Evolutionary conservation across 805 yeast genomes (phyloP).

Genomic region (Suhomyces sp.): DNA sequence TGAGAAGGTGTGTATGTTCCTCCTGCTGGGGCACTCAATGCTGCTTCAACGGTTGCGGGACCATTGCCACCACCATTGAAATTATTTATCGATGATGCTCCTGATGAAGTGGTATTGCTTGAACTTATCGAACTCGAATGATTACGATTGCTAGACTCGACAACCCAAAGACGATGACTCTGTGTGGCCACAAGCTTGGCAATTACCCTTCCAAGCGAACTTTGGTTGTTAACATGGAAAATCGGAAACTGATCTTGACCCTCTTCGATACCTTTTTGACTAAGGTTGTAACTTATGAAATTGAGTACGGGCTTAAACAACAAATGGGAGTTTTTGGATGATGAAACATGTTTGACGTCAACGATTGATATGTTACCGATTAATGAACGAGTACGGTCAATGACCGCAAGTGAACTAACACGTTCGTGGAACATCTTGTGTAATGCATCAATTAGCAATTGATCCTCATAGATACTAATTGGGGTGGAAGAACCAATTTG

Average conservation of each 20-base stretch:
- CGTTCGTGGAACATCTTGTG: conserved; percentile 79
- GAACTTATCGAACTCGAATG: conserved; percentile 8
- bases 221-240: conserved; percentile 80
- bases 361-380: conserved; percentile 93
- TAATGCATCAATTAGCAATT: conserved; percentile 81
- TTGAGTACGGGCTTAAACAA: conserved; percentile 82
- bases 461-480: conserved; percentile 83
- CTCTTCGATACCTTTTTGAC: conserved; percentile 85
- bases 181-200: conserved; percentile 95
- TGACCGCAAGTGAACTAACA: conserved; percentile 89
- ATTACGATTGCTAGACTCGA: conserved; percentile 38
- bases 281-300: conserved; percentile 81
- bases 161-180: conserved; percentile 87
- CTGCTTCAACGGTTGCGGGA: conserved; percentile 24
- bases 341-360: conserved; percentile 85
- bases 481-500: conserved; percentile 73
- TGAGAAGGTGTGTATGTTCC: conserved; percentile 12
- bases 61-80: conserved; percentile 2
- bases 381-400: conserved; percentile 71
- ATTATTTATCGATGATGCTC: conserved; percentile 1
- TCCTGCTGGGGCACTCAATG: conserved; percentile 11
- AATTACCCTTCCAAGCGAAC: conserved; percentile 82
- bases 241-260: conserved; percentile 97
- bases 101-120: conserved; percentile 4
- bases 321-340: conserved; percentile 81